Conservation (phyloP, 352 stramenopile genomes). For the Globisporangium takayamanum region DNA sequence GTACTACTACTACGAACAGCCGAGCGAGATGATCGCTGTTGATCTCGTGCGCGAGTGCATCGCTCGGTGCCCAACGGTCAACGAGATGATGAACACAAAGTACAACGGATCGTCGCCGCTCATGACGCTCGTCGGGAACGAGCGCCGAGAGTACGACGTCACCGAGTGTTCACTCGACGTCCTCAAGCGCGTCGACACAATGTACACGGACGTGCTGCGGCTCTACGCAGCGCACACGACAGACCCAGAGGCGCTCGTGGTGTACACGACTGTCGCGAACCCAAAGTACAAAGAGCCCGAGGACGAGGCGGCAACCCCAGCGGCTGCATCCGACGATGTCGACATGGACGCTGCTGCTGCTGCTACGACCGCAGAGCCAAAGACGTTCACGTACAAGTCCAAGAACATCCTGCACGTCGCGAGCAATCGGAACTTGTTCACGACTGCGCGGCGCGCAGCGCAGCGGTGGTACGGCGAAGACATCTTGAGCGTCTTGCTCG, state of each 20-base stretch:
- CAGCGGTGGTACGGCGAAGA: conserved; percentile 8
- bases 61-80: conserved; percentile 21
- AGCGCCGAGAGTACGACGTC: conserved; percentile 15
- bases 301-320: not conserved
- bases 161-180: not conserved
- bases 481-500: conserved; percentile 6
- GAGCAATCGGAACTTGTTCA: conserved; percentile 1
- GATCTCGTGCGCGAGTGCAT: conserved; percentile 36
- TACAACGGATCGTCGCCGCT: conserved; percentile 38
- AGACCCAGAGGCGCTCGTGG: conserved; percentile 26
- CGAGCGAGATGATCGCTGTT: conserved; percentile 15
- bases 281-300: conserved; percentile 1
- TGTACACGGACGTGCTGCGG: conserved; percentile 33
- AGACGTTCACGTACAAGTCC: not conserved
- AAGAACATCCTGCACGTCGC: conserved; percentile 4
- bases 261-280: conserved; percentile 1
- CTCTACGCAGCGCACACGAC: conserved; percentile 47
- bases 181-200: conserved; percentile 18
- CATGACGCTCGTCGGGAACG: conserved; percentile 21
- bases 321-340: not conserved
- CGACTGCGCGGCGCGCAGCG: not conserved
- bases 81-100: conserved; percentile 41
- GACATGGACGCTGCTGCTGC: not conserved
- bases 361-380: not conserved
- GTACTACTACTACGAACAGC: conserved; percentile 5